phyloP scores from a whole-genome alignment of 768 basidiomycete species.

The Rhizopogon salebrosus region DNA sequence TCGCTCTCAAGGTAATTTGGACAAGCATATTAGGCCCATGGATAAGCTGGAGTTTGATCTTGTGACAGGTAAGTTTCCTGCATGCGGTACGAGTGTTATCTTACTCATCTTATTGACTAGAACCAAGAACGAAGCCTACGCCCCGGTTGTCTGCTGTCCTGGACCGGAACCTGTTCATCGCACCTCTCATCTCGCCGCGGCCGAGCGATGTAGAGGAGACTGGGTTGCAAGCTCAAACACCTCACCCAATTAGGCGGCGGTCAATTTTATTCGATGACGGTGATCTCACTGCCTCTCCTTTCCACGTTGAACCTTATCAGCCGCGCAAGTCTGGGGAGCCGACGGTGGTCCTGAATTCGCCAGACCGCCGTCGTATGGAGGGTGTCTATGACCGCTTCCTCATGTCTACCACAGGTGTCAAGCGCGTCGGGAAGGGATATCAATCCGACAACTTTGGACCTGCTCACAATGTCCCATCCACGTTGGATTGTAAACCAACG shows the following conservation, averaged over 20 bases:
- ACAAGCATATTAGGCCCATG: constrained; percentile 63
- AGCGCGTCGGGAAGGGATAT: constrained; percentile 75
- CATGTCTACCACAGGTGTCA: constrained; percentile 78
- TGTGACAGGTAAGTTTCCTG: constrained; percentile 45
- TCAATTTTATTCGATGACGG: constrained; percentile 31
- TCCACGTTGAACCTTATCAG: constrained; percentile 63
- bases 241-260: constrained; percentile 10
- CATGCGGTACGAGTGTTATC: not conserved
- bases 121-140: constrained; percentile 36
- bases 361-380: constrained; percentile 58
- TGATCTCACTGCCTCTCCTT: constrained; percentile 55
- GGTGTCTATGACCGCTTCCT: constrained; percentile 79
- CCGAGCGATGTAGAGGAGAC: constrained; percentile 33
- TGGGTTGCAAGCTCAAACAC: constrained; percentile 7
- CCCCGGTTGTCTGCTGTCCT: constrained; percentile 62
- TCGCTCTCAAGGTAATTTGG: constrained; percentile 59
- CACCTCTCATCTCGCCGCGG: constrained; percentile 36
- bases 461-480: constrained; percentile 26
- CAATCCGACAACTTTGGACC: constrained; percentile 61
- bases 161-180: constrained; percentile 65
- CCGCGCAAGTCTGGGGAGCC: constrained; percentile 35
- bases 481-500: constrained; percentile 15
- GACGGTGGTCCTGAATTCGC: constrained; percentile 41
- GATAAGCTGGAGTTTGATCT: constrained; percentile 61
- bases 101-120: constrained; percentile 8